These are phyloP conservation scores for Whalleya microplaca DNA, from an alignment of 2,329 filamentous ascomycete genomes.

Conservation along the genomic window DNA sequence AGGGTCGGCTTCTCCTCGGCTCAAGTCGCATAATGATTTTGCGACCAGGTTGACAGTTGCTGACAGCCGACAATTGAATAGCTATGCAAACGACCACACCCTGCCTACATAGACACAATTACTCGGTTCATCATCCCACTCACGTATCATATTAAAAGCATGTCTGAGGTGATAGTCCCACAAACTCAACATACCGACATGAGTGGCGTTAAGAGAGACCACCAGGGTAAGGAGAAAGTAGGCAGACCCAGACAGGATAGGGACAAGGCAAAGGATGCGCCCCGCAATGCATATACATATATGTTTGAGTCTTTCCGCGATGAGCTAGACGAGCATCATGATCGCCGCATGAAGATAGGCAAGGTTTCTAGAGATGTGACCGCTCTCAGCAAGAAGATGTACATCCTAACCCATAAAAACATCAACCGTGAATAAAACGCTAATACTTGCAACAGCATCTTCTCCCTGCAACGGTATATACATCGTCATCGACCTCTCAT, in stretches of 20 bases:
- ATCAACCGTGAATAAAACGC: slow-evolving; percentile 3
- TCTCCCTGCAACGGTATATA: slow-evolving; percentile 75
- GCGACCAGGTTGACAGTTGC: background rate
- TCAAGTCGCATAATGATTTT: background rate
- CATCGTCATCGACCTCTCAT: slow-evolving; percentile 6
- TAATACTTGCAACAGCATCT: slow-evolving; percentile 62
- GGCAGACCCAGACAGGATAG: slow-evolving; percentile 19
- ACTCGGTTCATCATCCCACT: background rate
- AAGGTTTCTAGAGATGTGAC: slow-evolving; percentile 94
- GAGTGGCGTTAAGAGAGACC: slow-evolving; percentile 56
- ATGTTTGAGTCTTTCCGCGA: slow-evolving; percentile 88
- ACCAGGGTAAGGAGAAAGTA: slow-evolving; percentile 53
- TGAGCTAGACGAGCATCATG: slow-evolving; percentile 93
- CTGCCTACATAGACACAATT: background rate
- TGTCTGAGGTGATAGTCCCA: slow-evolving; percentile 34
- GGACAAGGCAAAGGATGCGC: slow-evolving; percentile 32
- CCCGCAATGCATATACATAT: slow-evolving; percentile 58
- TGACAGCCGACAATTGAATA: background rate
- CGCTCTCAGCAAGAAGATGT: slow-evolving; percentile 97
- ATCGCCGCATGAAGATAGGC: slow-evolving; percentile 85
- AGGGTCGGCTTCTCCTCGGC: slow-evolving; percentile 10
- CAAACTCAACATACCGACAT: slow-evolving; percentile 35
- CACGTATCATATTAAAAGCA: slow-evolving; percentile 2
- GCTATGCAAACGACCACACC: background rate
- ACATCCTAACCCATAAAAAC: slow-evolving; percentile 22